Evolutionary conservation across 441 rosid species (phyloP).

Genomic region (Corymbia calophylla): DNA sequence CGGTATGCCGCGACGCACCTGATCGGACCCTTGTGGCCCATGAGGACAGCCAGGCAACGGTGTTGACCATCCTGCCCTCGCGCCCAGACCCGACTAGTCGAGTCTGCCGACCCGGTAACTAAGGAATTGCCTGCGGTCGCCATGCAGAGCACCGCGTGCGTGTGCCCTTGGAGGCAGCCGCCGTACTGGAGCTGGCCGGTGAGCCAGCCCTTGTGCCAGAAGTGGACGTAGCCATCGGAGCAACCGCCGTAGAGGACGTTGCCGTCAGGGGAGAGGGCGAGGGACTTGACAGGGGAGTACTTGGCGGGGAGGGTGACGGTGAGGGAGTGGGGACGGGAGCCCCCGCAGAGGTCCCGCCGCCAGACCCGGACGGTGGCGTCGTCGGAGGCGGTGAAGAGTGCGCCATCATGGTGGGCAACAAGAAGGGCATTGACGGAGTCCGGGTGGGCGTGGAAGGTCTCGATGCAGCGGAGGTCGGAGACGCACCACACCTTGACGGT

Average conservation of each 20-base stretch:
- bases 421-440: constrained; percentile 37
- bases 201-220: constrained; percentile 35
- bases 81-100: constrained; percentile 33
- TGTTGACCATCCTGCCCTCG: constrained; percentile 30
- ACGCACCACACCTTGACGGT: constrained; percentile 48
- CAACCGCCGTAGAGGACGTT: constrained; percentile 39
- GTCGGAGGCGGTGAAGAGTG: constrained; percentile 45
- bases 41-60: constrained; percentile 23
- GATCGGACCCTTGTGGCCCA: constrained; percentile 36
- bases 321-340: constrained; percentile 25
- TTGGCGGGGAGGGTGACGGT: constrained; percentile 27
- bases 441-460: constrained; percentile 41
- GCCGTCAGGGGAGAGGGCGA: constrained; percentile 21
- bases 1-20: constrained; percentile 22
- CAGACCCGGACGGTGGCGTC: constrained; percentile 38
- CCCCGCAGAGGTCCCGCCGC: constrained; percentile 24
- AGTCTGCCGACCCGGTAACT: constrained; percentile 42
- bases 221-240: constrained; percentile 39
- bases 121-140: constrained; percentile 22
- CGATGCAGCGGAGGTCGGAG: constrained; percentile 44
- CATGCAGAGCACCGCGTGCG: constrained; percentile 42
- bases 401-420: constrained; percentile 21
- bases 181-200: constrained; percentile 36
- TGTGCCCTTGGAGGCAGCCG: constrained; percentile 42
- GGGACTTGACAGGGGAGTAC: constrained; percentile 35